Evolutionary conservation across 192 early-diverging fungal genomes (phyloP), one percentile per base, ranked within the genome.

Genomic region (Backusella mclennaniae): DNA sequence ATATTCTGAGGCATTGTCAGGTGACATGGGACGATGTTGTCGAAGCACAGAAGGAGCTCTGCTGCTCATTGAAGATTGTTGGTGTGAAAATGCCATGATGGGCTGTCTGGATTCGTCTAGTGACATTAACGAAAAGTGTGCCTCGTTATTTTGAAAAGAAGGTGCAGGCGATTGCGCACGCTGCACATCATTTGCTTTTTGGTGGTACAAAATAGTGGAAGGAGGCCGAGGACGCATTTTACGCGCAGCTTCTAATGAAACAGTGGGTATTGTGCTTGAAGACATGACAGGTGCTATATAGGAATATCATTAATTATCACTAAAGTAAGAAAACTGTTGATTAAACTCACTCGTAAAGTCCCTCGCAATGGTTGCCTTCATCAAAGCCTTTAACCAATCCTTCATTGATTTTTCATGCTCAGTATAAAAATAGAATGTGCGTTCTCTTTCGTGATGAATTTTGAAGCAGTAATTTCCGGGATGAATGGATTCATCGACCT

Each of bases 401-500:
- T 81, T 84, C 79, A 88, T 82, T 17, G 81, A 79, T 33, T 69
- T 76, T 49, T 85, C 84, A 36, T 80, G 81, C n/a, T 90, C 89
- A 3, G 87, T 84, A 73, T 86, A 88, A 66, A 90, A 90, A 63
- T 76, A 89, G 67, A 88, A 88, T 19, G 83, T 83, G 44, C 88
- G 84, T 63, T 87, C 84, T 5, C 79, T 77, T 33, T 89, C 89
- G 56, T 90, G 89, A 11, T 83, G 76, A 3, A 81, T 84, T 80
- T 87, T 89, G 73, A 90, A 90, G 49, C 87, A 87, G 69, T 87
- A 90, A 66, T 90, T 90, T 35, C 89, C 89, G 4, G 82, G 77
- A 66, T 83, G 79, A 36, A 88, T 87, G 38, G 89, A 84, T 66
- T 86, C 86, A 71, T 90, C 89, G 12, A 82, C 73, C 15, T 88